Base-by-base conservation (phyloP, 345 rosid species). In the Arabidopsis suecica region DNA sequence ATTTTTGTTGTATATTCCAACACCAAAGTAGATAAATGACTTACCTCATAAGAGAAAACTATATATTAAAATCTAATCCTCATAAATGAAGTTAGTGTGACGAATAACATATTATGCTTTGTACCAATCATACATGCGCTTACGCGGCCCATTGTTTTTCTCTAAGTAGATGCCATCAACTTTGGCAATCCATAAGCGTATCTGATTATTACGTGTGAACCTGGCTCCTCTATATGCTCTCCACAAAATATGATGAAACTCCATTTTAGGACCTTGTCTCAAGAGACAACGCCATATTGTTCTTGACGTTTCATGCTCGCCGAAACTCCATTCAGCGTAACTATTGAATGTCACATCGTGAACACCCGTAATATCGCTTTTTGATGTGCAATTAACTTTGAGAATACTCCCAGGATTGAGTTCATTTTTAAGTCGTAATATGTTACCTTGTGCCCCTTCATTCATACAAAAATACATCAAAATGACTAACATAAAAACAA, bases 351-450 rank as follows among this genome's bases (percentile, higher is more conserved):
- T 7, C 9, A 67, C 34, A 11, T 67, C 37, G 1, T 9, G 25
- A 5, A 23, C 12, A 1, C 2, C 25, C 2, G 12, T 49, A 3
- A 1, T 7, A 2, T 68, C 62, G 14, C 28, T 25, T 68, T 68
- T 54, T 11, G 62, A 68, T 18, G 61, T 25, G 40, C 61, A 68
- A 25, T 68, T 68, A 44, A 68, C 61, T 54, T 23, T n/a, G 38
- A 68, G 72, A 25, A 68, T n/a, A 9, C 25, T 38, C 9, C 53
- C 72, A 9, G 28, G 72, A 23, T 4, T 11, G 5, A 68, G 72
- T 40, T 68, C 28, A 10, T 68, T 68, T 40, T n/a, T 9, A 25
- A 54, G 25, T 6, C 55, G 30, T 28, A 68, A 56, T 6, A 2
- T 40, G 40, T 54, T 54, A 10, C 25, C 25, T 37, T 8, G 11